Conservation (phyloP, 257 asterid genomes). For the Buddleja alternifolia region DNA sequence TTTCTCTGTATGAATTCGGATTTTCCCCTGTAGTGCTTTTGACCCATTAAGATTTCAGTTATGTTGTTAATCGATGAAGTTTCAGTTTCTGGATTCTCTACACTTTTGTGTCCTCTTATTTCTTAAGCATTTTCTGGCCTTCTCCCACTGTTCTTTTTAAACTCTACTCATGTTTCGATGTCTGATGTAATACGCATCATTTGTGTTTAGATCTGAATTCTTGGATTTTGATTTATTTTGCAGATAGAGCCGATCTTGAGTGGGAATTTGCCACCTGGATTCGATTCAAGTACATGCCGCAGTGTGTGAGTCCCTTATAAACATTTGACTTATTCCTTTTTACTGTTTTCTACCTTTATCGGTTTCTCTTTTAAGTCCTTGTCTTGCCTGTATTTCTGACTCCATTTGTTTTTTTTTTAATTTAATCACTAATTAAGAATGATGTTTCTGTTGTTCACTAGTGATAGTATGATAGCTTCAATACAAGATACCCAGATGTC, state of each 20-base stretch:
- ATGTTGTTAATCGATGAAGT: neutral
- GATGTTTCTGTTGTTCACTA: slow-evolving; percentile 9
- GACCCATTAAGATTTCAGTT: neutral
- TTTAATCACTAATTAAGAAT: neutral
- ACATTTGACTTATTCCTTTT: slow-evolving; percentile 11
- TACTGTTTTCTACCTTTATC: slow-evolving; percentile 13
- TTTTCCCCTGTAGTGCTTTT: neutral
- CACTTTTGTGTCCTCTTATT: neutral
- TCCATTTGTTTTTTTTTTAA: neutral
- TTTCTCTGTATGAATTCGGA: neutral
- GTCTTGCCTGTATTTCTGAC: slow-evolving; percentile 23
- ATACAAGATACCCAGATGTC: neutral
- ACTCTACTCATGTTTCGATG: neutral
- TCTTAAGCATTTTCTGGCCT: neutral
- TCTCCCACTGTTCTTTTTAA: neutral
- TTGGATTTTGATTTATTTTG: slow-evolving; percentile 37
- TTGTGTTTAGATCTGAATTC: slow-evolving; percentile 11
- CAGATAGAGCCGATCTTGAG: slow-evolving; percentile 92
- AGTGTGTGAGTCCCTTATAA: slow-evolving; percentile 76
- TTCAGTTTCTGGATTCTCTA: neutral
- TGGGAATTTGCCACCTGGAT: slow-evolving; percentile 90
- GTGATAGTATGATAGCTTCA: neutral
- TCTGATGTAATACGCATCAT: neutral
- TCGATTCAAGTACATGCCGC: slow-evolving; percentile 87
- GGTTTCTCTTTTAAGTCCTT: slow-evolving; percentile 13